Conservation (phyloP, 2,329 filamentous ascomycete genomes). For the Cladophialophora yegresii region DNA sequence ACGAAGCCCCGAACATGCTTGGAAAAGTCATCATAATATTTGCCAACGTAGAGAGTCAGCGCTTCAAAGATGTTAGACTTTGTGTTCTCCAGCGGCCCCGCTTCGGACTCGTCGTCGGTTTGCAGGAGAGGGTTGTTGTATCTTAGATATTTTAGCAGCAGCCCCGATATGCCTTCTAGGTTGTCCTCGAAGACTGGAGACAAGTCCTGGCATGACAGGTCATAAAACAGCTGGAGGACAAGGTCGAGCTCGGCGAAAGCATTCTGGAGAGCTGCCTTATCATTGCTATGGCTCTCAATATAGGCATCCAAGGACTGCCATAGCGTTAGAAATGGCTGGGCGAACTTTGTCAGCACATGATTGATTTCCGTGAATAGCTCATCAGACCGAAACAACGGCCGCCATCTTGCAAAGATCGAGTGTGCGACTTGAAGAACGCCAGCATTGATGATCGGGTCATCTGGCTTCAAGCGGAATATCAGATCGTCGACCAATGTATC, state of each 20-base stretch:
- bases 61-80: constrained; percentile 93
- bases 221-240: constrained; percentile 88
- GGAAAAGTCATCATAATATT: constrained; percentile 93
- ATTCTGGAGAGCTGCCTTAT: constrained; percentile 71
- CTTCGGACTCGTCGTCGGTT: constrained; percentile 86
- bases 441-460: constrained; percentile 82
- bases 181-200: constrained; percentile 93
- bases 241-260: constrained; percentile 86
- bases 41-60: constrained; percentile 85
- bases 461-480: constrained; percentile 78
- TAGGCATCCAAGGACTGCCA: constrained; percentile 54
- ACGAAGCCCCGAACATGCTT: constrained; percentile 80
- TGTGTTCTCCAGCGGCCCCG: constrained; percentile 78
- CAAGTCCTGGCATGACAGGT: constrained; percentile 95
- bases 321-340: constrained; percentile 76
- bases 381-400: constrained; percentile 89
- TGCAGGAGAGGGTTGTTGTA: constrained; percentile 83
- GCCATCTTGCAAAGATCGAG: constrained; percentile 95
- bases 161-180: constrained; percentile 69
- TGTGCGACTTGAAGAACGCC: constrained; percentile 96
- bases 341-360: constrained; percentile 86
- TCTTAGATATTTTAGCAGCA: constrained; percentile 89
- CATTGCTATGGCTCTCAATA: constrained; percentile 72
- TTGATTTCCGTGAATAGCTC: constrained; percentile 94
- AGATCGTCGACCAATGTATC: constrained; percentile 94